Conservation (phyloP, 257 asterid species). For the Hygrophila difformis region DNA sequence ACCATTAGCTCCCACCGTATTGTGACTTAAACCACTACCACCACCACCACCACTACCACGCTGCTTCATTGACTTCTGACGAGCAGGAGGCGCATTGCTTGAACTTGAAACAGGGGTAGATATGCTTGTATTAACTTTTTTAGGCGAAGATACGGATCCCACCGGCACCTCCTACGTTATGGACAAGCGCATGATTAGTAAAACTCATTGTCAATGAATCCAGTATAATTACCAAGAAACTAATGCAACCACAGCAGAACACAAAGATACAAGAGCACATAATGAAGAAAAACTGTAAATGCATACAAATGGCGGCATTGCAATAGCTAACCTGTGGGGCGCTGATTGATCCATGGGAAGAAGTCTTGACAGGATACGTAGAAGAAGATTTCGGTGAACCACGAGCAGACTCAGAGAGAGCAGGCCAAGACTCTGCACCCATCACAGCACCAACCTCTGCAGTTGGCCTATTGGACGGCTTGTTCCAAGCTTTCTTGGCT, state of each 20-base stretch:
- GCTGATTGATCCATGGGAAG: conserved; percentile 26
- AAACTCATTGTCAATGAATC: background rate
- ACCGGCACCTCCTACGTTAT: conserved; percentile 28
- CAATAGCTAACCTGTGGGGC: conserved; percentile 35
- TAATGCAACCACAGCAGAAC: background rate
- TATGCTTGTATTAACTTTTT: conserved; percentile 28
- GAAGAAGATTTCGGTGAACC: conserved; percentile 49
- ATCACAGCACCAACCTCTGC: conserved; percentile 47
- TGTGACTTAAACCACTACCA: conserved; percentile 33
- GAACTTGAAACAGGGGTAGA: conserved; percentile 28
- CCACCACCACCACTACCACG: no score
- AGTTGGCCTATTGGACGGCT: conserved; percentile 36
- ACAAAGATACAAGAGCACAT: background rate
- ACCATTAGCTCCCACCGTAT: conserved; percentile 24
- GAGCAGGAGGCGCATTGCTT: conserved; percentile 30
- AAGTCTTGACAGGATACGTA: conserved; percentile 30
- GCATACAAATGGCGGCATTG: background rate
- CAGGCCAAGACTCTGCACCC: conserved; percentile 81
- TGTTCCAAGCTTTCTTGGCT: conserved; percentile 55
- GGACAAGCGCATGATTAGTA: conserved; percentile 1
- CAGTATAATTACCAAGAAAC: background rate
- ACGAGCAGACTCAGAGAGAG: conserved; percentile 65
- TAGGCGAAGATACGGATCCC: conserved; percentile 29
- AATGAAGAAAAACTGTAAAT: background rate
- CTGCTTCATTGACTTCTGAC: conserved; percentile 51